Evolutionary conservation across 257 asterid genomes (phyloP).

Genomic region (Cruciata laevipes): DNA sequence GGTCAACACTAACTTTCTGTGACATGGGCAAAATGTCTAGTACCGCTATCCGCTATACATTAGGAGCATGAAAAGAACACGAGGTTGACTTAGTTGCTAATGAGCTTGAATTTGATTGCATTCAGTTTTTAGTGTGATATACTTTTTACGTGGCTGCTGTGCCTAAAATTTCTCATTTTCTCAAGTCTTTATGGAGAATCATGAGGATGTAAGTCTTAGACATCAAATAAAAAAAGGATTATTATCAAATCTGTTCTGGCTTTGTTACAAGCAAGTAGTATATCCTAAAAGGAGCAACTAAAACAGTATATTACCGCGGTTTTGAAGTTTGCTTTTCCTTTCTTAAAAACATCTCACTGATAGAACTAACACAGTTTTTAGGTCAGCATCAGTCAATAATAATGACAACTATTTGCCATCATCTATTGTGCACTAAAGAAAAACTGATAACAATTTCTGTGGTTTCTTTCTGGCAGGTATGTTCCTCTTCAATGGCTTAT

Average conservation of each 20-base stretch:
- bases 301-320: not conserved
- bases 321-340: not conserved
- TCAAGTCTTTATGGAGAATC: not conserved
- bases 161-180: not conserved
- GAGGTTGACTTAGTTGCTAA: not conserved
- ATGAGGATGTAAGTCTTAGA: not conserved
- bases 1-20: not conserved
- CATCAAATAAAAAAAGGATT: not conserved
- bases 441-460: not conserved
- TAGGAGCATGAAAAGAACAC: not conserved
- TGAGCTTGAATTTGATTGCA: not conserved
- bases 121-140: not conserved
- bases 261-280: not conserved
- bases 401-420: not conserved
- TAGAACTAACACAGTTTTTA: not conserved
- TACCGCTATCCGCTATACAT: not conserved
- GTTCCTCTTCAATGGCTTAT: not conserved
- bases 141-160: not conserved
- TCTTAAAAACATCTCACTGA: not conserved
- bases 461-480: slow-evolving; percentile 3
- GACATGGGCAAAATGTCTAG: not conserved
- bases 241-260: not conserved
- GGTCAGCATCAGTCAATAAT: not conserved
- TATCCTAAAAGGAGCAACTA: not conserved
- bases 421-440: not conserved